These are phyloP conservation scores for Aspergillus sp. DNA, from an alignment of 2,329 filamentous ascomycete genomes.

Conservation along the genomic window DNA sequence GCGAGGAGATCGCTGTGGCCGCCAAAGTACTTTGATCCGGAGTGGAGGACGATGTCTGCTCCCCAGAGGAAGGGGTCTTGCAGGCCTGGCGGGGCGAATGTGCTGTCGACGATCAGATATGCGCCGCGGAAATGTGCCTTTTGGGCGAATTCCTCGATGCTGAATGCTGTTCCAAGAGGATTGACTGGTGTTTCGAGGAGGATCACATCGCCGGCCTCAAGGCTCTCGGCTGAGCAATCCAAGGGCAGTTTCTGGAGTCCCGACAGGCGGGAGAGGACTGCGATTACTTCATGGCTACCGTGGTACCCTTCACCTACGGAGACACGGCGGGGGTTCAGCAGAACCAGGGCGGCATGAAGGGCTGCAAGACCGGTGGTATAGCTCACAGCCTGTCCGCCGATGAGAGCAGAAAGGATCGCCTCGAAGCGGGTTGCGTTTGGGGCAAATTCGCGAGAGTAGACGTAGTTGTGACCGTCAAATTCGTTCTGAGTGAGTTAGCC, in stretches of 20 bases:
- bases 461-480: slow-evolving; percentile 43
- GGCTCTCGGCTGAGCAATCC: slow-evolving; percentile 56
- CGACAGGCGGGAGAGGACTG: slow-evolving; percentile 64
- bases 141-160: slow-evolving; percentile 62
- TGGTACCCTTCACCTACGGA: slow-evolving; percentile 84
- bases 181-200: slow-evolving; percentile 91
- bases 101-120: slow-evolving; percentile 74
- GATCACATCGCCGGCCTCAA: slow-evolving; percentile 71
- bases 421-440: slow-evolving; percentile 84
- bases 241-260: slow-evolving; percentile 67
- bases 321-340: slow-evolving; percentile 72
- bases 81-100: slow-evolving; percentile 82
- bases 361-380: slow-evolving; percentile 80
- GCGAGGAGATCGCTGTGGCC: slow-evolving; percentile 90
- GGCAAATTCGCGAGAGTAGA: slow-evolving; percentile 76
- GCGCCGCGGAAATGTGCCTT: slow-evolving; percentile 65
- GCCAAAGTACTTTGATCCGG: slow-evolving; percentile 88
- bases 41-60: slow-evolving; percentile 82
- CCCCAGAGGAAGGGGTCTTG: slow-evolving; percentile 74
- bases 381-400: slow-evolving; percentile 58
- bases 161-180: slow-evolving; percentile 70
- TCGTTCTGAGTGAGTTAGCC: slow-evolving; percentile 7
- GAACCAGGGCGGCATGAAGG: slow-evolving; percentile 77
- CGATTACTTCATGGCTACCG: slow-evolving; percentile 83
- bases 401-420: slow-evolving; percentile 66